A percentile compares a stretch with the other conserved stretches of the same genome.
Conservation (phyloP, 768 basidiomycete species). For the Suillus plorans region DNA sequence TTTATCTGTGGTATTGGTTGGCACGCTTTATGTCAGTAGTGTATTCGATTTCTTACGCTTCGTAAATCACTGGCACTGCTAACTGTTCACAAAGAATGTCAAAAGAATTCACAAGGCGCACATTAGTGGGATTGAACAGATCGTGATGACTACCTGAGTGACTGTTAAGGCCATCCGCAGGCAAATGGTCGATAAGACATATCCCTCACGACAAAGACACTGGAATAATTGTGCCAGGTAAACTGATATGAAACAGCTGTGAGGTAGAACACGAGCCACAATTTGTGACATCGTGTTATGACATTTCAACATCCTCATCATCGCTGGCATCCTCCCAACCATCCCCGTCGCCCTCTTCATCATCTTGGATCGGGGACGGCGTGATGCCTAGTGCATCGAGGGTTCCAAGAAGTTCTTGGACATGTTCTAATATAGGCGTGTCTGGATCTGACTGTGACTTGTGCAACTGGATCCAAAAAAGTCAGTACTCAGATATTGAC, state of each 20-base stretch:
- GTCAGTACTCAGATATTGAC: conserved; percentile 7
- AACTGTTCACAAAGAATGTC: not conserved
- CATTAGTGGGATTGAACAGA: not conserved
- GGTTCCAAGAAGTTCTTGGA: conserved; percentile 66
- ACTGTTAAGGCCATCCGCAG: not conserved
- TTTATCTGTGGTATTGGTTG: not conserved
- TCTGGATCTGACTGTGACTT: conserved; percentile 73
- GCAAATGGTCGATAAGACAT: not conserved
- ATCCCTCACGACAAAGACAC: not conserved
- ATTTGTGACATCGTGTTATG: conserved; percentile 23
- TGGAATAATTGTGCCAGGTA: not conserved
- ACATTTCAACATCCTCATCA: conserved; percentile 57
- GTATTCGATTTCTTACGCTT: not conserved
- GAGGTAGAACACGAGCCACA: not conserved
- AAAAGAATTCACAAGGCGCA: not conserved
- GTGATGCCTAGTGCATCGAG: conserved; percentile 67
- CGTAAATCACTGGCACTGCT: not conserved
- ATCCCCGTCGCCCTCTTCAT: conserved; percentile 45
- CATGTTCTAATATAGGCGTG: conserved; percentile 72
- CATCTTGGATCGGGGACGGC: conserved; percentile 58
- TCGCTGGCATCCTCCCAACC: conserved; percentile 65
- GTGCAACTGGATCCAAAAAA: conserved; percentile 52
- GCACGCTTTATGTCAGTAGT: not conserved
- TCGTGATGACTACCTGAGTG: not conserved
- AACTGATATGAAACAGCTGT: not conserved